Evolutionary conservation across 225 moss, liverwort and hornwort species (phyloP), one percentile per base, ranked within the genome.

Genomic region (Lunularia cruciata): DNA sequence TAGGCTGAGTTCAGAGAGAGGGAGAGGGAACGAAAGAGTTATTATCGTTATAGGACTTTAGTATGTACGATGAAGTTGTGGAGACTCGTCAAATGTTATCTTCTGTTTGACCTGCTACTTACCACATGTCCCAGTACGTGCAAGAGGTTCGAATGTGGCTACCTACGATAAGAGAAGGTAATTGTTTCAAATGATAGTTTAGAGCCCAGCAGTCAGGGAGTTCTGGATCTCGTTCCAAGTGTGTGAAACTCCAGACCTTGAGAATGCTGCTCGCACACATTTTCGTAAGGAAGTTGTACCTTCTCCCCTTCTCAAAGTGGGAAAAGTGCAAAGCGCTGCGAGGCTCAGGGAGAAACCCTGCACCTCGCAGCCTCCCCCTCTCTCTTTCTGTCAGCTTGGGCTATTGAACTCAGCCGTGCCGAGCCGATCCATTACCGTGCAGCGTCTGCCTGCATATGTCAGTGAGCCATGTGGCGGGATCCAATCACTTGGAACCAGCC

Each of bases 81-180:
- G 27, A 56, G 56, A 27, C 26, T 56, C 7, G 56, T 56, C 18
- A 30, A 56, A 16, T 27, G 56, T 56, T 31, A 56, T 56, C 27
- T 56, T 27, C 56, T 56, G 56, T 16, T 12, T 31, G 30, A 26
- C 27, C 56, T 56, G 56, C 27, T 56, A 56, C 56, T 56, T 26
- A 56, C 56, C 56, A 56, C 56, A 56, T 56, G 56, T 56, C 56
- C 28, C 15, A 13, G 20, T 48, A 48, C 48, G 48, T 48, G 48
- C 18, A 48, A 48, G n/a, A 18, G 6, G 0, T 16, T 5, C 19
- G 20, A 20, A 0, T 48, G 48, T 48, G 48, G 48, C 18, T 48
- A 48, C 19, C 48, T 20, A 48, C 20, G 48, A 48, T 48, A 48
- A 6, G n/a, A 18, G n/a, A 16, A 13, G 48, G n/a, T n/a, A 13